Conservation (phyloP, 371 early-diverging fungal species). For the Apophysomyces trapeziformis region DNA sequence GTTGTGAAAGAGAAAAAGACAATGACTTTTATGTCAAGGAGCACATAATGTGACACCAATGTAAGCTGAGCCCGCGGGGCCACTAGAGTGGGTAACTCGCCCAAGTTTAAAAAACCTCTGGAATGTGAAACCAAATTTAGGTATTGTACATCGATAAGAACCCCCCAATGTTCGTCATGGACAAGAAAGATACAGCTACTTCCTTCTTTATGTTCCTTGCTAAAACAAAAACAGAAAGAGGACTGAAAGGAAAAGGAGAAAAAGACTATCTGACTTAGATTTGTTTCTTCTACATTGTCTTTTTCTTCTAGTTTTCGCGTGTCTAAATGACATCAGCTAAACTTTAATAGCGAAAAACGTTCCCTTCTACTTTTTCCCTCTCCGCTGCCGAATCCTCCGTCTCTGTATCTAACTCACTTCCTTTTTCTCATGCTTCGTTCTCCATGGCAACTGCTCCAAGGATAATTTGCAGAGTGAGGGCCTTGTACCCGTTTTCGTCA, state of each 20-base stretch:
- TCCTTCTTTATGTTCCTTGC: background rate
- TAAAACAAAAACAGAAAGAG: background rate
- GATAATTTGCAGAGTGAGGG: conserved; percentile 51
- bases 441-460: conserved; percentile 31
- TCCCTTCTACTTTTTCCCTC: conserved; percentile 6
- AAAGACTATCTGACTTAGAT: background rate
- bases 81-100: conserved; percentile 5
- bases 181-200: background rate
- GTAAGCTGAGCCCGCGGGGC: conserved; percentile 9
- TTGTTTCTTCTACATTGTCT: conserved; percentile 2
- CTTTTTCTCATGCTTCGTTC: conserved; percentile 14
- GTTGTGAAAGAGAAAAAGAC: background rate
- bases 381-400: background rate
- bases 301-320: conserved; percentile 17
- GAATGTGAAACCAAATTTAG: conserved; percentile 2
- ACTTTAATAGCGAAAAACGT: conserved; percentile 2
- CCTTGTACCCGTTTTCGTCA: conserved; percentile 78
- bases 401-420: conserved; percentile 1
- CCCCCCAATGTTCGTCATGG: too few species aligned
- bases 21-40: background rate
- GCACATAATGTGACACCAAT: conserved; percentile 9
- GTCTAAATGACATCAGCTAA: background rate
- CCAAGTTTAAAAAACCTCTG: conserved; percentile 5
- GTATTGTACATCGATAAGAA: conserved; percentile 2
- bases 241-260: background rate